Percentiles rank a stretch among this genome's conserved stretches.
Conservation (phyloP, 331 rosid species). For the Prunus yedoensis region DNA sequence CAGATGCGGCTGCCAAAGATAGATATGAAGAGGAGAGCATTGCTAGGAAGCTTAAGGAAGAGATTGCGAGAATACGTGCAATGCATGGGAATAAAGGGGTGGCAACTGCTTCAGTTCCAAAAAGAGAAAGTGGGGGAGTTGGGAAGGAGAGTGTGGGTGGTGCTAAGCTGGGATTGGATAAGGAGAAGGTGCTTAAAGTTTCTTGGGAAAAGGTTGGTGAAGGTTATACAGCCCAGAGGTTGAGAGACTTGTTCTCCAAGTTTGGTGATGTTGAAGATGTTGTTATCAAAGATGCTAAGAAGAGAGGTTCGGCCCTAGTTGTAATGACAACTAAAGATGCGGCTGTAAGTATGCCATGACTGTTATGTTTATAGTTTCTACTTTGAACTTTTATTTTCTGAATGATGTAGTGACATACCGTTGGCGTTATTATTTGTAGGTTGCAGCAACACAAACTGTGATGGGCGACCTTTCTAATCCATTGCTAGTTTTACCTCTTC, state of each 20-base stretch:
- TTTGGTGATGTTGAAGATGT: constrained; percentile 93
- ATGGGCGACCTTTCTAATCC: constrained; percentile 74
- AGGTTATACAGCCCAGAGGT: constrained; percentile 64
- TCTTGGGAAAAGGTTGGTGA: constrained; percentile 88
- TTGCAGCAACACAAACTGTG: constrained; percentile 59
- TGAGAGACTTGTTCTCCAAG: constrained; percentile 63
- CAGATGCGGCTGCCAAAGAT: constrained; percentile 47
- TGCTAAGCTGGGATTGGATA: constrained; percentile 44
- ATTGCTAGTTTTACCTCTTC: constrained; percentile 71
- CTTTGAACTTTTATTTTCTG: background rate
- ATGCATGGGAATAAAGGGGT: constrained; percentile 59
- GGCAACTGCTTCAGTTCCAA: constrained; percentile 16
- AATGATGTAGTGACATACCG: constrained; percentile 11
- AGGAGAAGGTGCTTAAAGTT: constrained; percentile 73
- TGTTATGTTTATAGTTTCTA: background rate
- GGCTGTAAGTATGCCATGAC: constrained; percentile 49
- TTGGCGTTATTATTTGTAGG: constrained; percentile 40
- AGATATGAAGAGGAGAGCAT: constrained; percentile 76
- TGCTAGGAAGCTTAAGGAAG: constrained; percentile 62
- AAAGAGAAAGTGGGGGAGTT: constrained; percentile 31
- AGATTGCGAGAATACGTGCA: constrained; percentile 73
- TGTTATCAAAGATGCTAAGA: constrained; percentile 68
- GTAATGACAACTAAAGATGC: constrained; percentile 83
- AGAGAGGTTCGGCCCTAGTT: constrained; percentile 85
- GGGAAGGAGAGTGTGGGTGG: constrained; percentile 36